Conservation (phyloP, 2,329 filamentous ascomycete species). For the Penicillium sp. region DNA sequence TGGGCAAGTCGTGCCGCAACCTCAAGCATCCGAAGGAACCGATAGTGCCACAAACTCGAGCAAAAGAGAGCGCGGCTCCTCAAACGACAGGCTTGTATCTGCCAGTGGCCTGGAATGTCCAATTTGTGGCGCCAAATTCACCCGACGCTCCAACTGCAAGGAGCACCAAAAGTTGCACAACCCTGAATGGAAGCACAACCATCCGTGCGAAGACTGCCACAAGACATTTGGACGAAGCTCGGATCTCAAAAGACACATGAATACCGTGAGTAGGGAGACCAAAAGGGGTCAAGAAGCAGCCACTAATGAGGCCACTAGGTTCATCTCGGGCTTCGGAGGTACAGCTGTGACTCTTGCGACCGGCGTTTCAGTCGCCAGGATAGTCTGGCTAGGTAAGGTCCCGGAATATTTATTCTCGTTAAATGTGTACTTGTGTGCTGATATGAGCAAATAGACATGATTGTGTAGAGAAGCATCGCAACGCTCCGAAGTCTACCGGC, state of each 20-base stretch:
- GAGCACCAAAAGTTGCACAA: conserved; percentile 85
- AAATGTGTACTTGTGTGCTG: background rate
- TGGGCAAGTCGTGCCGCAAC: background rate
- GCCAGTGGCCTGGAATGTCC: conserved; percentile 71
- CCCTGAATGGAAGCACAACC: conserved; percentile 68
- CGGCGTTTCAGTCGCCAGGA: conserved; percentile 17
- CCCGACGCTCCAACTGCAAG: conserved; percentile 81
- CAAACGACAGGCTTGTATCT: conserved; percentile 24
- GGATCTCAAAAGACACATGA: conserved; percentile 63
- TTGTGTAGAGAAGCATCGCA: background rate
- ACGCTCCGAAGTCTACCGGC: background rate
- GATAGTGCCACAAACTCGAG: background rate
- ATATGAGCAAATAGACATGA: background rate
- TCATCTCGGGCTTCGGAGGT: conserved; percentile 5
- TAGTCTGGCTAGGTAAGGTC: conserved; percentile 15
- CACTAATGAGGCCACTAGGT: conserved; percentile 4
- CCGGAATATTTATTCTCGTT: background rate
- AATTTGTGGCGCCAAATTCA: conserved; percentile 75
- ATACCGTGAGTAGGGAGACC: conserved; percentile 52
- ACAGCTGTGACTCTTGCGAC: conserved; percentile 19
- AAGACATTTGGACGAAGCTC: conserved; percentile 81
- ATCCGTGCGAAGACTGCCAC: conserved; percentile 68
- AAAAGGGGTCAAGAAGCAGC: background rate
- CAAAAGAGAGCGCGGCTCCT: background rate
- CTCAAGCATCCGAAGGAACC: conserved; percentile 4